Base-by-base conservation (phyloP, 495 filamentous ascomycete species). In the Jackrogersella minutella region DNA sequence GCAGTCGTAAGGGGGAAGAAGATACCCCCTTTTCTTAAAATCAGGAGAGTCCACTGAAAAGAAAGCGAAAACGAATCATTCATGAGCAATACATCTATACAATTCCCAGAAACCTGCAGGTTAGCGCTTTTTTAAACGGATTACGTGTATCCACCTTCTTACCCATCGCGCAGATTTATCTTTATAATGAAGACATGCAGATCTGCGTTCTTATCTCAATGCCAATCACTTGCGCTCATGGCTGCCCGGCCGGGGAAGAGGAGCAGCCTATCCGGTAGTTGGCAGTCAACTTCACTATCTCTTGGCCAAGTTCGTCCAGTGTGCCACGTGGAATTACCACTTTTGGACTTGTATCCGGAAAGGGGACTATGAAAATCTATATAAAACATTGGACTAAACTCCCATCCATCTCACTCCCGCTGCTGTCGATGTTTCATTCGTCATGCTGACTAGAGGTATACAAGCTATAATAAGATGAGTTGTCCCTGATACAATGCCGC, bases 271-370 rank as follows among this genome's bases (percentile, higher is more conserved):
- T 19, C 49, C 66, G 66, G 66, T 43, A 69, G 66, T 64, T 69
- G 22, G 39, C 44, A 63, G 21, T 36, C 49, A 55, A 40, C 44
- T 54, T 16, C 7, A 5, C 57, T 54, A 34, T 59, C 52, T 58
- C 30, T 40, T 53, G 22, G 28, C 58, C 58, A 50, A 62, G 53
- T 64, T 52, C 34, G 66, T 56, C 50, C 49, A 64, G 41, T 37
- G 43, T 49, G 49, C 60, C 66, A 69, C 66, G 66, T 69, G 66
- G 66, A 36, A 69, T 60, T 69, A 17, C 60, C 56, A 33, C 40
- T 50, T 68, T 51, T 36, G 53, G 58, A 19, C 28, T 40, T 31
- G 31, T 46, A 53, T 54, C 31, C 46, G 22, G 31, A 55, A 55
- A 41, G 28, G 21, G 19, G 43, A 61, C 50, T 34, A 43, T 44